Conservation (phyloP, 169 alveolate genomes). For the Plasmodium relictum region DNA sequence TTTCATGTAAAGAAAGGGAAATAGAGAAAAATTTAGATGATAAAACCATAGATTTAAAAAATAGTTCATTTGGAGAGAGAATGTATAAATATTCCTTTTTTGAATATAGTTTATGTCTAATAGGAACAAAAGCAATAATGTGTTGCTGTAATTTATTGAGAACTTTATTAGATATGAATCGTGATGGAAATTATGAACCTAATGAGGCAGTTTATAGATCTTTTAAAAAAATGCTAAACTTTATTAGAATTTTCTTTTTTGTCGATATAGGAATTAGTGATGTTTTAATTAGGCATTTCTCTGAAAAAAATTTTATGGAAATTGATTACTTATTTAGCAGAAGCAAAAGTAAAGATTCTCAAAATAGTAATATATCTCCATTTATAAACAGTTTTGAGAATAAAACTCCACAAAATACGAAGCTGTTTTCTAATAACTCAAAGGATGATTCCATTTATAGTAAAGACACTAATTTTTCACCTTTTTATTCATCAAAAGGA, state of each 20-base stretch:
- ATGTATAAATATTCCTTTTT: conserved; percentile 29
- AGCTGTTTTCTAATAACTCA: neutral
- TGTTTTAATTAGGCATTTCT: conserved; percentile 11
- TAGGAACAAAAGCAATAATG: conserved; percentile 81
- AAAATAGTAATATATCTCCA: conserved; percentile 12
- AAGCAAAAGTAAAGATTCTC: neutral
- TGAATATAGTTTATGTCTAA: conserved; percentile 65
- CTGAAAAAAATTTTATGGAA: conserved; percentile 21
- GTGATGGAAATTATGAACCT: conserved; percentile 77
- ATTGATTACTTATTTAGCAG: conserved; percentile 10
- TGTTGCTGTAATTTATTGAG: conserved; percentile 78
- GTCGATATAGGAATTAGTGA: conserved; percentile 78
- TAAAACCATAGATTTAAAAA: conserved; percentile 1
- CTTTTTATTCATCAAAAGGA: neutral
- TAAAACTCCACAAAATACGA: neutral
- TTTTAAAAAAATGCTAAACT: conserved; percentile 73
- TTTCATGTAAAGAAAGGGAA: neutral
- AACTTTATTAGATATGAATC: conserved; percentile 71
- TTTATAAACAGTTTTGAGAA: conserved; percentile 31
- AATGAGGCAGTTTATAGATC: conserved; percentile 26
- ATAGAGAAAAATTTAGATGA: neutral
- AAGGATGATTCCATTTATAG: conserved; percentile 1
- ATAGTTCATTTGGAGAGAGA: neutral
- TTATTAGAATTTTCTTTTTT: conserved; percentile 77
- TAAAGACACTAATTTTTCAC: neutral